Base-by-base conservation (phyloP, 306 rosid genomes). In the Cicer bijugum region DNA sequence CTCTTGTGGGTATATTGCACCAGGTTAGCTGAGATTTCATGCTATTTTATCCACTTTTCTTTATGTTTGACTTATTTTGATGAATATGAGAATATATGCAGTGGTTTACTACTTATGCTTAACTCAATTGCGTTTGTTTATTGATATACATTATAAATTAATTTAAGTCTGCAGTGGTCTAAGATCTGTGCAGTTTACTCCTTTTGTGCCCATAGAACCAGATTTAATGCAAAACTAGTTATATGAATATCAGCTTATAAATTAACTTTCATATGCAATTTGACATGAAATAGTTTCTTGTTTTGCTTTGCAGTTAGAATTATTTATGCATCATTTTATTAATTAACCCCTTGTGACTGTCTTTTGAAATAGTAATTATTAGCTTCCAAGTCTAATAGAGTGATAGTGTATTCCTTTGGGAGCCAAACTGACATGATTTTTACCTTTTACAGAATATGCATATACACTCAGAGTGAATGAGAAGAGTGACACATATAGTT, bases 1-100 rank as follows among this genome's bases (percentile, higher is more conserved):
- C 16, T 93, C 98, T 40, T 91, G 96, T 72, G 98, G 98, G 12
- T 93, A 93, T 83, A 93, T 93, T 53, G 98, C 98, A 58, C 97
- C 98, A 84, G 98, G 98, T 93, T 78, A 23, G 82, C 66, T 38
- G 40, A 55, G 11, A 40, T 57, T 46, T 42, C 59, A 19, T 35
- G 12, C 6, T 8, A 16, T 56, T 45, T 28, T 12, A 15, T 71
- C 12, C 14, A 35, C 10, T 56, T 71, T 61, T 39, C 16, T 64
- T 76, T 28, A 47, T 16, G 67, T 52, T 59, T 7, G 62, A 44
- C 73, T 37, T 19, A 33, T 60, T 39, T 66, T 66, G 74, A 75
- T 51, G 38, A 61, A 11, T 68, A 8, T 15, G 44, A 53, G 48
- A 52, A 28, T 28, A 28, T 3, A 28, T 38, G 1, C 50, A 43